Conservation (phyloP, 2,329 filamentous ascomycete genomes). For the Pseudocercospora fuligena region DNA sequence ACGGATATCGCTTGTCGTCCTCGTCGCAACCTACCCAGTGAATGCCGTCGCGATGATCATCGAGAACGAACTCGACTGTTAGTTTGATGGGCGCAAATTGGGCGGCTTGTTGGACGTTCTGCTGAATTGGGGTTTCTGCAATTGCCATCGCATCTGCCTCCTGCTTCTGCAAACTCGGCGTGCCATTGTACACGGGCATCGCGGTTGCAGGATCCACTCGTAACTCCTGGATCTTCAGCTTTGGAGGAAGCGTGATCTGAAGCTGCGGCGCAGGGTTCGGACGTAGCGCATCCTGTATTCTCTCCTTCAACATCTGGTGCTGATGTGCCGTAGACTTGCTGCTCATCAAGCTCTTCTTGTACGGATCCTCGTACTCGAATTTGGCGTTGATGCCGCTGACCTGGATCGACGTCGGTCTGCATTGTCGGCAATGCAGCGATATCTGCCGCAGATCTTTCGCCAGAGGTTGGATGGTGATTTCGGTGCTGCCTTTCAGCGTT, state of each 20-base stretch:
- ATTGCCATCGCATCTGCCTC: constrained; percentile 43
- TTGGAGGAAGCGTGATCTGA: constrained; percentile 62
- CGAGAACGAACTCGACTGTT: constrained; percentile 77
- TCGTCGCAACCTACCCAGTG: constrained; percentile 88
- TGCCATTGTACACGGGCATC: constrained; percentile 49
- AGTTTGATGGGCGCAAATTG: constrained; percentile 65
- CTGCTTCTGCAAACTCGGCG: constrained; percentile 39
- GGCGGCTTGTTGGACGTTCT: constrained; percentile 35
- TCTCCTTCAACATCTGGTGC: constrained; percentile 75
- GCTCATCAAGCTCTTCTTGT: constrained; percentile 67
- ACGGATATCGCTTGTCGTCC: constrained; percentile 81
- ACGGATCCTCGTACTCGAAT: constrained; percentile 64
- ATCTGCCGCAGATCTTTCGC: constrained; percentile 60
- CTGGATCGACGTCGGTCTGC: constrained; percentile 59
- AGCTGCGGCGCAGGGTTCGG: constrained; percentile 62
- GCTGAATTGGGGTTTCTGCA: constrained; percentile 35
- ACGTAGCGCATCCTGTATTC: constrained; percentile 63
- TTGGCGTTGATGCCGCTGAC: constrained; percentile 49
- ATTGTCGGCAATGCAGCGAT: constrained; percentile 66
- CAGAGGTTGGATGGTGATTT: constrained; percentile 76
- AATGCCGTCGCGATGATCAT: constrained; percentile 79
- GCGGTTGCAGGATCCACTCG: constrained; percentile 48
- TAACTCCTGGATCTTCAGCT: constrained; percentile 65
- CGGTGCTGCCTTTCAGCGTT: constrained; percentile 75
- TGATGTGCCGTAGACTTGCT: constrained; percentile 68